Base-by-base conservation (phyloP, 2,329 filamentous ascomycete species). In the Exophiala phaeomuriformis region DNA sequence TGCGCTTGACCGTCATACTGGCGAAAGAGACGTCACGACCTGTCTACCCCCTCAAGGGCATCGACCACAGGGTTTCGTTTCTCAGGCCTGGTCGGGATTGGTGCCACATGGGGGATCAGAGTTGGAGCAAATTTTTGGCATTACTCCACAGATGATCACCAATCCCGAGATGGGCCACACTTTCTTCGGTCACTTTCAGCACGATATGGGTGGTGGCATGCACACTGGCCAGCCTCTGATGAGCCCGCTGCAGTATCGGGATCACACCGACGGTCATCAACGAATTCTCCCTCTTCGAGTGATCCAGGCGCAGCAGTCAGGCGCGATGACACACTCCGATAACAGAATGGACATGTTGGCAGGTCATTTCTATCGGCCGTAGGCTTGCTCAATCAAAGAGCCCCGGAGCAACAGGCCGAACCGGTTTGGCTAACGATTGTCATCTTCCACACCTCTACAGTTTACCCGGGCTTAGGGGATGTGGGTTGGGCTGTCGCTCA, bases 21-120 rank as follows among this genome's bases (percentile, higher is more conserved):
- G 49, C 10, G 3, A 32, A n/a, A 30, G 29, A n/a, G 42, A 52
- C 10, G 48, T 59, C 51, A 47, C 54, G 48, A 40, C 54, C 36
- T 39, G 47, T 10, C 10, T 53, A 7, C 39, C 51, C 2, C 51
- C 54, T 10, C 28, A 28, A 12, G 43, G 50, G n/a, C 35, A 36
- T 37, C 49, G 44, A 5, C 51, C 35, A 12, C 12, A 8, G 31
- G 36, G 10, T 7, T 6, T 52, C 28, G 36, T 46, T 29, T 10
- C 33, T 36, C 36, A 50, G 37, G n/a, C 35, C 36, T 59, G 57
- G 57, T n/a, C 43, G 12, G 53, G 43, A 36, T 51, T 51, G 42
- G 35, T 56, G 39, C 47, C 52, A 9, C 46, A 55, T 28, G 52
- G 57, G 54, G 53, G 41, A 36, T 49, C 54, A 5, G 54, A 46